Percentiles rank a stretch among this genome's conserved stretches.
phyloP scores from a whole-genome alignment of 2,329 filamentous ascomycete genomes.

The Botryosphaeria agaves region DNA sequence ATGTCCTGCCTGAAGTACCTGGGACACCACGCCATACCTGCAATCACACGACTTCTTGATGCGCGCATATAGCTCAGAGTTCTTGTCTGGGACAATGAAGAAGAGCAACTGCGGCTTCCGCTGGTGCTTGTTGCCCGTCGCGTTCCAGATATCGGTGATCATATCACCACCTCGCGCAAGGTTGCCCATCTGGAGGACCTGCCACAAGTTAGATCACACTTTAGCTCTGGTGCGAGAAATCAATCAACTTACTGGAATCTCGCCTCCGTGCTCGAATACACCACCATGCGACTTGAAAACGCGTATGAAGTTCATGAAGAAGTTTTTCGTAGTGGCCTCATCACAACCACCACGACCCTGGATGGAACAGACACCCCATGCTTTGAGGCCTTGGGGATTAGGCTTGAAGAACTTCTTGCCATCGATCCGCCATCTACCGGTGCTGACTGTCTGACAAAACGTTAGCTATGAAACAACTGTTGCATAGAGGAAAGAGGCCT shows the following conservation, averaged over 20 bases:
- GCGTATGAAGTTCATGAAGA: conserved; percentile 42
- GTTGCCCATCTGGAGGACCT: no score
- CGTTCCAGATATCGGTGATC: conserved; percentile 41
- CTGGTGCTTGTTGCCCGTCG: conserved; percentile 35
- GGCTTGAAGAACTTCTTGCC: conserved; percentile 44
- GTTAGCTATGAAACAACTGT: no score
- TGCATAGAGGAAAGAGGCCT: no score
- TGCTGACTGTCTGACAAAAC: no score
- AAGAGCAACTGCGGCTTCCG: conserved; percentile 58
- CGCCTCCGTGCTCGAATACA: conserved; percentile 29
- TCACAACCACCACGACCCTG: conserved; percentile 31
- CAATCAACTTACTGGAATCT: no score
- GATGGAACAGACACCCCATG: conserved; percentile 62
- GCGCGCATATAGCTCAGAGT: conserved; percentile 56
- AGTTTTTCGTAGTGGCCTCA: conserved; percentile 28
- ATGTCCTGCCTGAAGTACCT: conserved; percentile 58
- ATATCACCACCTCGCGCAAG: conserved; percentile 24
- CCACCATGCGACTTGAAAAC: conserved; percentile 47
- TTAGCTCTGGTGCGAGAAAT: no score
- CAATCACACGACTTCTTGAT: conserved; percentile 85
- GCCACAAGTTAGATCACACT: no score
- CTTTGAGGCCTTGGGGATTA: conserved; percentile 44
- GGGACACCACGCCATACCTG: conserved; percentile 65
- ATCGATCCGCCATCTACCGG: no score
- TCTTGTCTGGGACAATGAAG: conserved; percentile 57